phyloP scores from a whole-genome alignment of 2,329 filamentous ascomycete genomes.

The Calonectria crousiana region DNA sequence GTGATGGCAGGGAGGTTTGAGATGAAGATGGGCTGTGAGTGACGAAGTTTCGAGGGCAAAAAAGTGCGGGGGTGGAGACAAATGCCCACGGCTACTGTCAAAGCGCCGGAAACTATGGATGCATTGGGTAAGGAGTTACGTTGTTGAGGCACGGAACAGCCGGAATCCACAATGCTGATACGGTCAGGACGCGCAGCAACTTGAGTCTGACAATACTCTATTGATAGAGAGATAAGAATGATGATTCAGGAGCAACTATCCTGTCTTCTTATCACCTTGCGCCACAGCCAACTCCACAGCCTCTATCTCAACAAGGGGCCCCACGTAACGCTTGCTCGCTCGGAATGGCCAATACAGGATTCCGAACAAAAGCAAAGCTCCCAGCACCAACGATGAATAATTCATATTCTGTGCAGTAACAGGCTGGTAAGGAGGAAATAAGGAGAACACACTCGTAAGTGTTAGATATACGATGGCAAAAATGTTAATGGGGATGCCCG shows the following conservation, averaged over 20 bases:
- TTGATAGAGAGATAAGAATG: neutral
- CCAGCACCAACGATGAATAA: conserved; percentile 31
- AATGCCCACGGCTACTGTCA: neutral
- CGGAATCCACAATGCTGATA: neutral
- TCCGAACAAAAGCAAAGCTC: conserved; percentile 28
- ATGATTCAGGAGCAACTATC: neutral
- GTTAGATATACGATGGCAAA: conserved; percentile 22
- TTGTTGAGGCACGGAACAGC: neutral
- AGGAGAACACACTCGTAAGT: conserved; percentile 28
- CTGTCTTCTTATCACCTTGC: neutral
- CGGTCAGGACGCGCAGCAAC: neutral
- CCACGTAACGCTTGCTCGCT: conserved; percentile 29
- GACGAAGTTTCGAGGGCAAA: neutral
- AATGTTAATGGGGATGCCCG: conserved; percentile 28
- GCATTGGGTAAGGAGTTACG: conserved; percentile 1
- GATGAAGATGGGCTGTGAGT: neutral
- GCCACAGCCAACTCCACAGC: neutral
- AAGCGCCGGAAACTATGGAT: neutral
- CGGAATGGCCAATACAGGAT: conserved; percentile 32
- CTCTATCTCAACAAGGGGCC: conserved; percentile 28
- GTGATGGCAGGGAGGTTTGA: neutral
- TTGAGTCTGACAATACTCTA: neutral
- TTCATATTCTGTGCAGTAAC: conserved; percentile 35
- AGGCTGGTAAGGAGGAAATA: conserved; percentile 32
- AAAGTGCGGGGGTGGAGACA: conserved; percentile 17